phyloP scores from a whole-genome alignment of 257 asterid genomes.

The Striga asiatica region DNA sequence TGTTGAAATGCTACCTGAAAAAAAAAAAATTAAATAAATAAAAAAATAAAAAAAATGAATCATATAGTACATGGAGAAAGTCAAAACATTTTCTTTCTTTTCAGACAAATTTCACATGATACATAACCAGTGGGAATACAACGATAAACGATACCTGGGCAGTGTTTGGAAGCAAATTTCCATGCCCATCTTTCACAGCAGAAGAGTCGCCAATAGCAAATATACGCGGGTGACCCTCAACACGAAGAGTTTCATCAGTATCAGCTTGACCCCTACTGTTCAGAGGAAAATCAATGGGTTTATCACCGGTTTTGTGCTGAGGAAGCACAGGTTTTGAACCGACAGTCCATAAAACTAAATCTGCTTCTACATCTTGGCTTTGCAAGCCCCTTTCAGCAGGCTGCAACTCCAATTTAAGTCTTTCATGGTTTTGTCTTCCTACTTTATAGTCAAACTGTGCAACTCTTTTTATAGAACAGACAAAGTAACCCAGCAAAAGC shows the following conservation, averaged over 20 bases:
- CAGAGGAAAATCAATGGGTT: conserved; percentile 52
- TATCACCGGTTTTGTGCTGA: conserved; percentile 34
- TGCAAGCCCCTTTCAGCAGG: conserved; percentile 56
- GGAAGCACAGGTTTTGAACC: conserved; percentile 82
- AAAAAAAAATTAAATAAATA: too few species aligned
- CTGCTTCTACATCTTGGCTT: conserved; percentile 49
- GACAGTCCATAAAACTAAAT: conserved; percentile 87
- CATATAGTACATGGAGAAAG: background rate
- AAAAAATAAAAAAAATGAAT: background rate
- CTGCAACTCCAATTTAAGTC: conserved; percentile 63
- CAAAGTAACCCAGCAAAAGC: conserved; percentile 79
- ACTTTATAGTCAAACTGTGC: conserved; percentile 17
- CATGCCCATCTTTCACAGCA: conserved; percentile 59
- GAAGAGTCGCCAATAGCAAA: conserved; percentile 96
- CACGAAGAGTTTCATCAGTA: conserved; percentile 94
- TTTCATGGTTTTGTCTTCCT: conserved; percentile 27
- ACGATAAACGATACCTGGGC: conserved; percentile 59
- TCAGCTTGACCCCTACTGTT: conserved; percentile 91
- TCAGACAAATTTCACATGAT: background rate
- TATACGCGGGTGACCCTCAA: conserved; percentile 89
- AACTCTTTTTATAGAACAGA: conserved; percentile 47
- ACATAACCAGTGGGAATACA: conserved; percentile 7
- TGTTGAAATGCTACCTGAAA: conserved; percentile 92
- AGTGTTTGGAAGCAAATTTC: conserved; percentile 82
- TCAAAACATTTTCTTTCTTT: background rate